Conservation (phyloP, 208 protist species). For the Kentomonas sorsogonicus region DNA sequence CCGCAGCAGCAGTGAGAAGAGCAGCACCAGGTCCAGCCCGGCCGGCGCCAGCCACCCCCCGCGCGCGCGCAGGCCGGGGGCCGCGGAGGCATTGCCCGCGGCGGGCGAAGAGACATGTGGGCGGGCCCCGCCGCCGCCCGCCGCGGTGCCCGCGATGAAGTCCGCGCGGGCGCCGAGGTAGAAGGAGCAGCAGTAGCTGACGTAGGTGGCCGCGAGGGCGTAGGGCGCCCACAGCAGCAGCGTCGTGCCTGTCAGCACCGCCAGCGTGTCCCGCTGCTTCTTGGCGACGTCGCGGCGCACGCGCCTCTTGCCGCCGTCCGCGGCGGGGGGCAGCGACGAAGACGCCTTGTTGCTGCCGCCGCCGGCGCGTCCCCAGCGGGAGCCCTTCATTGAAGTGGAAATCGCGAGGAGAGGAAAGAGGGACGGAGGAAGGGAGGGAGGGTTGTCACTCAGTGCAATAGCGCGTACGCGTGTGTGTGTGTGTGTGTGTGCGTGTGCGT, state of each 20-base stretch:
- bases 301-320: too few relatives aligned
- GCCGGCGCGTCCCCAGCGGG: too few relatives aligned
- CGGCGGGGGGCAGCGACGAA: too few relatives aligned
- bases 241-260: constrained; percentile 32
- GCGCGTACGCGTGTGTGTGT: neutral
- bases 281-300: too few relatives aligned
- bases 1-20: constrained; percentile 38
- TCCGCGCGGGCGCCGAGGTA: constrained; percentile 16
- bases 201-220: constrained; percentile 50
- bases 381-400: too few relatives aligned
- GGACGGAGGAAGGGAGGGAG: neutral
- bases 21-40: constrained; percentile 38
- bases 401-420: constrained; percentile 1
- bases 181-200: constrained; percentile 54
- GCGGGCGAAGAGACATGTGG: constrained; percentile 5
- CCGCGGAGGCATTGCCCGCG: neutral
- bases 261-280: too few relatives aligned
- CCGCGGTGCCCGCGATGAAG: constrained; percentile 1
- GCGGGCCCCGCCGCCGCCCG: neutral
- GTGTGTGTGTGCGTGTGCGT: neutral
- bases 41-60: constrained; percentile 25
- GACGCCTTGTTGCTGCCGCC: too few relatives aligned
- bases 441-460: neutral
- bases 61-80: constrained; percentile 6
- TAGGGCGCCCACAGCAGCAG: constrained; percentile 68